Base-by-base conservation (phyloP, 1,139 yeast genomes). In the Suhomyces kunorum region DNA sequence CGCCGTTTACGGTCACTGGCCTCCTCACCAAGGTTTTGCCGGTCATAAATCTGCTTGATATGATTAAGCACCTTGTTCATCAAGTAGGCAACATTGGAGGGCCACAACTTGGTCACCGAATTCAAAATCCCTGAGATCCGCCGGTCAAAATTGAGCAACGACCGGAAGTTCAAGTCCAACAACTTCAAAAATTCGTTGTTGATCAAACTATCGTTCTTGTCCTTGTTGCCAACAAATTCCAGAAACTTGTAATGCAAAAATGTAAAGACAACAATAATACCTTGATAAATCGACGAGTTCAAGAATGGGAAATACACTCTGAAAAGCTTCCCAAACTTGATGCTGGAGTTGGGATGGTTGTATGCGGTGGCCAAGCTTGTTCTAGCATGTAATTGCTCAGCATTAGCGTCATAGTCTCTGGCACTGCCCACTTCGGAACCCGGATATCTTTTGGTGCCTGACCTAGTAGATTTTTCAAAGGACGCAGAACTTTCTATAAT, bases 221-320 rank as follows among this genome's bases (percentile, higher is more conserved):
- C 49, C 26, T 49, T 51, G 35, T 51, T 56, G 16, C 49, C 49
- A 20, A 68, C 54, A 43, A 76, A 64, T 17, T 65, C 69, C 25
- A 61, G 61, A 31, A 60, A 66, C 25, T 71, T 71, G 42, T 71
- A 61, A 49, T 74, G 76, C 47, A 76, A 57, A 44, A 76, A 58
- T 0, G 80, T 74, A 54, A 71, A 76, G 13, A 72, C 63, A 16
- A 76, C 80, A 41, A 76, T 72, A 32, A 76, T 61, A 1, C 80
- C 78, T 49, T 76, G 81, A 51, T 76, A 75, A 13, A 74, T 59
- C 37, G 74, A 75, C 1, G 77, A 65, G 46, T 72, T 73, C 42
- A 75, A 64, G 45, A 74, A 74, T 15, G 81, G 81, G 48, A 66
- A 73, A 34, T 58, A 56, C 4, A 56, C 49, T 33, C 71, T 49